Evolutionary conservation across 2,329 filamentous ascomycete species (phyloP), one percentile per base, ranked within the genome.

Genomic region (Hawksworthiomyces lignivorus): DNA sequence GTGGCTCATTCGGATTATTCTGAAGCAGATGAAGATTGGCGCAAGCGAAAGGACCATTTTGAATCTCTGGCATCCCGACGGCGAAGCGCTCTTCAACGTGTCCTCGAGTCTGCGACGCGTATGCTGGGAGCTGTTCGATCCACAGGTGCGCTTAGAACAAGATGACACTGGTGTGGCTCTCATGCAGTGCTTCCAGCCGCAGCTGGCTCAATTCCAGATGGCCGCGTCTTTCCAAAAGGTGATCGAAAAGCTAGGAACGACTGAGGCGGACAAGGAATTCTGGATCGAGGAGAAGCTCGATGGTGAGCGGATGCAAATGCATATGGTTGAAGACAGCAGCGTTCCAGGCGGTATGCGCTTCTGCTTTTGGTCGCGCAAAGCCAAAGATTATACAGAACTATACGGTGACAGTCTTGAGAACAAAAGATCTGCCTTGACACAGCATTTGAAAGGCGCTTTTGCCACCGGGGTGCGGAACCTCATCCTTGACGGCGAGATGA

Each of bases 221-320:
- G 76, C 85, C 26, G 80, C 81, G 0, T 72, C 69, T 3, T 87
- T 95, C 52, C 76, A 87, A 41, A 84, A 80, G 56, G 87, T 94
- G 75, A 78, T 94, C 2, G 69, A 77, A 15, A 80, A 73, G 41
- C 62, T 82, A 62, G 75, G 77, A 3, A 70, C 74, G 0, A 82
- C 77, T 0, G 75, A 82, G 19, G 80, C 86, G 0, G 81, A 94
- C 39, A 69, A 73, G 0, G 78, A 84, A 8, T 98, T 94, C 56
- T 97, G 89, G 88, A 92, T 97, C 36, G 92, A 98, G 60, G 92
- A 98, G 64, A 98, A 98, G 62, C 69, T 98, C 8, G 92, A 98
- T 52, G 92, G 92, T 2, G 92, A 98, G 63, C 78, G 92, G 20
- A 96, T 98, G 82, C 92, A 98, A 60, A 73, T 98, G 58, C 92